Percentiles rank a stretch among this genome's conserved stretches.
Conservation (phyloP, 257 asterid species). For the Solanum appendiculatum region DNA sequence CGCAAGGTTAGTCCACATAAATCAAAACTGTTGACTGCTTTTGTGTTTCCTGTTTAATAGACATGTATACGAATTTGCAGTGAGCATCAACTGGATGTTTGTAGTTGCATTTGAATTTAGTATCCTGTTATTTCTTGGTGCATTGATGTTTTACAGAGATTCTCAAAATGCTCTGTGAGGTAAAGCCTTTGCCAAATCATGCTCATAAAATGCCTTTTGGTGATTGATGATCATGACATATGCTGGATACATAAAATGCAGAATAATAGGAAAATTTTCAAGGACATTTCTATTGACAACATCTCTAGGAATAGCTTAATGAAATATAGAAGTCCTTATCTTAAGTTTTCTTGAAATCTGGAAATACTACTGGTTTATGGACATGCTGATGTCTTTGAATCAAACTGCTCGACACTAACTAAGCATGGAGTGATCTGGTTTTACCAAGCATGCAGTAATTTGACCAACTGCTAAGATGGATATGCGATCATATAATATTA, state of each 20-base stretch:
- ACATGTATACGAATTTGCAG: not conserved
- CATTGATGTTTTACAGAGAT: no score
- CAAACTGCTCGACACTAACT: no score
- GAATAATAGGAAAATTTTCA: not conserved
- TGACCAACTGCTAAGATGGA: no score
- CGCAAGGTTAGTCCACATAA: slow-evolving; percentile 17
- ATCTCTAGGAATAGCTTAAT: no score
- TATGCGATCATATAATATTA: no score
- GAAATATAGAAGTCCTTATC: no score
- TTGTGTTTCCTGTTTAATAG: not conserved
- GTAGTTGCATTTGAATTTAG: not conserved
- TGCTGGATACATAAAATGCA: not conserved
- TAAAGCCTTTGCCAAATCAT: not conserved
- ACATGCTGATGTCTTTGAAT: no score
- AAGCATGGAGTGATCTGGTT: no score
- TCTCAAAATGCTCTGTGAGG: no score
- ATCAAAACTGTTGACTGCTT: not conserved
- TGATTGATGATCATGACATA: not conserved
- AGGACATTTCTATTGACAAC: not conserved
- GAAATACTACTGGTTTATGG: no score
- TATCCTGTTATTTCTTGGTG: not conserved
- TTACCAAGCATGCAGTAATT: no score
- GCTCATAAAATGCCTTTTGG: not conserved
- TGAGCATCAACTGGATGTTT: not conserved
- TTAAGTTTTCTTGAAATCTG: no score